These are phyloP conservation scores for barley (Hordeum vulgare) DNA, from an alignment of 176 grass and related monocot genomes.

Conservation along the genomic window DNA sequence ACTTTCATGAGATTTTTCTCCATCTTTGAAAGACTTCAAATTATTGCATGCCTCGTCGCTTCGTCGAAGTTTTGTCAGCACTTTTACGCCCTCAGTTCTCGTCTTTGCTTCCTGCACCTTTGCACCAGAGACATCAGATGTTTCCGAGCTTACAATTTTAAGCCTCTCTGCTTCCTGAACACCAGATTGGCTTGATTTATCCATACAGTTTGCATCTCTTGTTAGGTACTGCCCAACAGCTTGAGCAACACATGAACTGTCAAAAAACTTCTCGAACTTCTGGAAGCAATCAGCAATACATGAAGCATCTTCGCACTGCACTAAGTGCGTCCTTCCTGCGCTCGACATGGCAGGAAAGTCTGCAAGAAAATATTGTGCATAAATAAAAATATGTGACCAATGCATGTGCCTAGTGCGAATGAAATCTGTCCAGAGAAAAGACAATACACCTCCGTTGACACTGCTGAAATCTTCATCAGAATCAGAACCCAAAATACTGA, in stretches of 20 bases:
- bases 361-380: slow-evolving; percentile 35
- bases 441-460: slow-evolving; percentile 86
- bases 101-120: slow-evolving; percentile 35
- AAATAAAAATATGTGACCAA: neutral
- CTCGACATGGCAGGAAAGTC: slow-evolving; percentile 47
- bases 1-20: slow-evolving; percentile 56
- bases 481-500: slow-evolving; percentile 89
- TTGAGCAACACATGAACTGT: slow-evolving; percentile 36
- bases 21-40: slow-evolving; percentile 41
- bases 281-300: slow-evolving; percentile 45
- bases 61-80: slow-evolving; percentile 41
- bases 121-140: slow-evolving; percentile 18
- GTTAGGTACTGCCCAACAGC: slow-evolving; percentile 56
- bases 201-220: slow-evolving; percentile 40
- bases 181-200: slow-evolving; percentile 26
- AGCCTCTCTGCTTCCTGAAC: slow-evolving; percentile 26
- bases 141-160: slow-evolving; percentile 27
- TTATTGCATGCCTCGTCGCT: slow-evolving; percentile 43
- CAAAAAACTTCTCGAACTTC: slow-evolving; percentile 52
- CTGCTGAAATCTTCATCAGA: slow-evolving; percentile 93
- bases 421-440: slow-evolving; percentile 6
- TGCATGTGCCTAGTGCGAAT: neutral
- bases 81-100: slow-evolving; percentile 38
- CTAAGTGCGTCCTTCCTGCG: slow-evolving; percentile 36
- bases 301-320: slow-evolving; percentile 64